These are phyloP conservation scores for Blastobotrys ciferrii DNA, from an alignment of 1,139 yeast species.

Conservation along the genomic window DNA sequence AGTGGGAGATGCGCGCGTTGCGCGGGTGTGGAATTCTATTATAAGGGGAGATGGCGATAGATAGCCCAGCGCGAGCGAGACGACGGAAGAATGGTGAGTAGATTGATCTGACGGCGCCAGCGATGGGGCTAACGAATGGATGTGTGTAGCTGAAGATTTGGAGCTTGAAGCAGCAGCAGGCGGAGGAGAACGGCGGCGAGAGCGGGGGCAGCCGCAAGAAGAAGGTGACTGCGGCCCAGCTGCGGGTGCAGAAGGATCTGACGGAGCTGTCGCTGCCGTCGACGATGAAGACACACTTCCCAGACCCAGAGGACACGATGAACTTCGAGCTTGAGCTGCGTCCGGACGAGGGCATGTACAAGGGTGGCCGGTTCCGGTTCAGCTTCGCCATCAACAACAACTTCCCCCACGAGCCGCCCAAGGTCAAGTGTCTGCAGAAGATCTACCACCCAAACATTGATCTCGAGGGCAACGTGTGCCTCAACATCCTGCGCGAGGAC, in stretches of 20 bases:
- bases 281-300: constrained; percentile 56
- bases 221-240: constrained; percentile 47
- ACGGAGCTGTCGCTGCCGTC: constrained; percentile 68
- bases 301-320: constrained; percentile 58
- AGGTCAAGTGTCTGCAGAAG: constrained; percentile 41
- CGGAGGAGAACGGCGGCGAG: constrained; percentile 30
- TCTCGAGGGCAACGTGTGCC: constrained; percentile 83
- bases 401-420: constrained; percentile 93
- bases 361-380: constrained; percentile 66
- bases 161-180: constrained; percentile 42
- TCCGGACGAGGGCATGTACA: constrained; percentile 83
- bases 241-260: constrained; percentile 53
- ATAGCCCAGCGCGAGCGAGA: too few relatives aligned
- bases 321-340: constrained; percentile 56
- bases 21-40: too few relatives aligned
- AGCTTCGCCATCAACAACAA: constrained; percentile 61
- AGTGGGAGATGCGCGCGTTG: too few relatives aligned
- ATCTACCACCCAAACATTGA: constrained; percentile 96
- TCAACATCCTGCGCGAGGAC: constrained; percentile 87
- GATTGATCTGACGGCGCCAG: too few relatives aligned
- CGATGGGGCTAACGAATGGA: too few relatives aligned
- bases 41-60: too few relatives aligned
- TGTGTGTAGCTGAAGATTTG: constrained; percentile 40
- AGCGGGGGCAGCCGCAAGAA: constrained; percentile 37
- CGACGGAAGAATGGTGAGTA: too few relatives aligned